Evolutionary conservation across 768 basidiomycete genomes (phyloP).

Genomic region (Russula emetica): DNA sequence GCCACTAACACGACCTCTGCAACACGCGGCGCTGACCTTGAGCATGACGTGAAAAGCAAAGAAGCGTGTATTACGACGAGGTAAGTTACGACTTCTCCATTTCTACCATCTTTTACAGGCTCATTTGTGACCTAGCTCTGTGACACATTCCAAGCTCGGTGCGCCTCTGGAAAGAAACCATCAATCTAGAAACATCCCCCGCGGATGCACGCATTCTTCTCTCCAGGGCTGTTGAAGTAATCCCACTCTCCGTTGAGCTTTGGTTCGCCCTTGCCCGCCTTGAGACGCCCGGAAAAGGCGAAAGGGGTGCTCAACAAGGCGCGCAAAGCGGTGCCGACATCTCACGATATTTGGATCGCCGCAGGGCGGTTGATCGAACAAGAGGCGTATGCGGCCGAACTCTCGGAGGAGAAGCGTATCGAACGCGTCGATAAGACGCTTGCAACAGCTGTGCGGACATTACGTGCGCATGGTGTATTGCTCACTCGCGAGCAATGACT

Average conservation of each 20-base stretch:
- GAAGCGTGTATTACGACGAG: slow-evolving; percentile 90
- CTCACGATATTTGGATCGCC: slow-evolving; percentile 99
- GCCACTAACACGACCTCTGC: too few relatives aligned
- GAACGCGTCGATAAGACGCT: slow-evolving; percentile 85
- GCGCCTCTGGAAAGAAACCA: slow-evolving; percentile 95
- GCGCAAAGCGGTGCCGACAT: slow-evolving; percentile 88
- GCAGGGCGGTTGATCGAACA: slow-evolving; percentile 92
- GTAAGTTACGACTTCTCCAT: slow-evolving; percentile 43
- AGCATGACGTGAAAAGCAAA: slow-evolving; percentile 79
- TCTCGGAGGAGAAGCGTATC: slow-evolving; percentile 50
- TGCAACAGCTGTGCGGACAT: slow-evolving; percentile 71
- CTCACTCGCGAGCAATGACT: slow-evolving; percentile 91
- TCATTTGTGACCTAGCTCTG: slow-evolving; percentile 53
- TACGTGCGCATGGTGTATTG: slow-evolving; percentile 80
- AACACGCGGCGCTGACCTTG: slow-evolving; percentile 92
- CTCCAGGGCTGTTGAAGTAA: slow-evolving; percentile 92
- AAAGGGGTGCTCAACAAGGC: slow-evolving; percentile 95
- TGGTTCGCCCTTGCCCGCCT: slow-evolving; percentile 98
- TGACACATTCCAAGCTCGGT: slow-evolving; percentile 98
- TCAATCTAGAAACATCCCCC: slow-evolving; percentile 88
- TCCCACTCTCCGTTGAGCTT: slow-evolving; percentile 92
- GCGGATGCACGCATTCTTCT: slow-evolving; percentile 90
- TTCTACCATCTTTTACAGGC: neutral
- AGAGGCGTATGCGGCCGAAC: slow-evolving; percentile 50
- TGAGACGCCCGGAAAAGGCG: slow-evolving; percentile 86